Percentiles rank a stretch among this genome's conserved stretches.
These are phyloP conservation scores for Acer yangbiense DNA, from an alignment of 345 rosid species.

Conservation along the genomic window DNA sequence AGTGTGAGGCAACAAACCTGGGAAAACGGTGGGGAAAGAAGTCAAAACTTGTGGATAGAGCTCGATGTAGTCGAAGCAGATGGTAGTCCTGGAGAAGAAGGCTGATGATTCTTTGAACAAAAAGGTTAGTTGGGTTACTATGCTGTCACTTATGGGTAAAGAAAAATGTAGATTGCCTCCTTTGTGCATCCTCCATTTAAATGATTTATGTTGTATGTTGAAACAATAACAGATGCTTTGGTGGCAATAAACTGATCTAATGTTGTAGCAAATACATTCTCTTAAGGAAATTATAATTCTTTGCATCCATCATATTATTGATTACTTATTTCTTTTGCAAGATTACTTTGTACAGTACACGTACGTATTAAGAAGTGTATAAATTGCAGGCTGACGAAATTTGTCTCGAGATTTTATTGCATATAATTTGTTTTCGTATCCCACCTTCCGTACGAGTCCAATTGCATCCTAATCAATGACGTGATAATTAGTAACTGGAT, in stretches of 20 bases:
- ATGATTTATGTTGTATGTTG: slow-evolving; percentile 8
- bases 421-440: too few species aligned
- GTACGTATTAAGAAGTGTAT: too few species aligned
- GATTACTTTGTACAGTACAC: too few species aligned
- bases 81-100: slow-evolving; percentile 51
- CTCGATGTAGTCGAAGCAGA: slow-evolving; percentile 48
- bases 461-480: too few species aligned
- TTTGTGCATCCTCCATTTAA: background rate
- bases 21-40: slow-evolving; percentile 75
- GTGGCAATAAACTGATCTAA: slow-evolving; percentile 13
- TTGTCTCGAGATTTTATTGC: too few species aligned
- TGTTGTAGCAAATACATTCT: background rate
- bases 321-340: too few species aligned
- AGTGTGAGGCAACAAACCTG: slow-evolving; percentile 55
- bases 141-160: background rate
- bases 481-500: too few species aligned
- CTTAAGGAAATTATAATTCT: slow-evolving; percentile 4
- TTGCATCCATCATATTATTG: background rate
- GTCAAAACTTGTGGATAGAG: slow-evolving; percentile 62
- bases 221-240: slow-evolving; percentile 14
- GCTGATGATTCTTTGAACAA: slow-evolving; percentile 31
- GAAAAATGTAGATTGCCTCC: slow-evolving; percentile 12
- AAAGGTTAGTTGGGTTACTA: background rate
- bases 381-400: too few species aligned
- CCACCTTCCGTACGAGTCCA: too few species aligned